Evolutionary conservation across 345 rosid genomes (phyloP).

Genomic region (Gossypium bickii): DNA sequence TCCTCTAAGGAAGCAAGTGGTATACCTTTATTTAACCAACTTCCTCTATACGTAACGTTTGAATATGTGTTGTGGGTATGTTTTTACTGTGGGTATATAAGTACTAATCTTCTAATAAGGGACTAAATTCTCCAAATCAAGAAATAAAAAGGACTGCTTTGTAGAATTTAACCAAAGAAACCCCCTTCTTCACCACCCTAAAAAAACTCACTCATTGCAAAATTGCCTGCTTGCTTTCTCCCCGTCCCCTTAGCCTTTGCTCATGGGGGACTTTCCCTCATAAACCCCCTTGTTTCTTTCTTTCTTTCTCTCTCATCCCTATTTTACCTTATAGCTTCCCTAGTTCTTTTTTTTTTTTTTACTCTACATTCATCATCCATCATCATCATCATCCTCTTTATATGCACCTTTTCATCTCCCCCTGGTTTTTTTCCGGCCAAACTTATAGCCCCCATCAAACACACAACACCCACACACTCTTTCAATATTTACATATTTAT

Average conservation of each 20-base stretch:
- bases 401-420: conserved; percentile 24
- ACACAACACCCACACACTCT: no score
- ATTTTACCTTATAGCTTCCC: neutral
- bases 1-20: no score
- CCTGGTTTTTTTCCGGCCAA: conserved; percentile 41
- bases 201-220: conserved; percentile 6
- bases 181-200: neutral
- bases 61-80: no score
- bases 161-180: neutral
- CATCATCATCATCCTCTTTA: conserved; percentile 65
- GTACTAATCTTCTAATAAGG: no score
- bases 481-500: no score
- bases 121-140: no score
- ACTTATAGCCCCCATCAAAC: conserved; percentile 10
- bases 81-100: no score
- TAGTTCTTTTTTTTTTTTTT: neutral
- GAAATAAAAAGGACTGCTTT: no score
- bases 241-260: conserved; percentile 83
- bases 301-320: neutral
- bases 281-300: conserved; percentile 7
- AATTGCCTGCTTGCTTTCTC: conserved; percentile 38
- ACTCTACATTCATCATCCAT: conserved; percentile 10
- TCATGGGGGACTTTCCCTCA: conserved; percentile 56
- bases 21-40: no score
- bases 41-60: no score